Base-by-base conservation (phyloP, 805 yeast species). In the Ogataea polymorpha region DNA sequence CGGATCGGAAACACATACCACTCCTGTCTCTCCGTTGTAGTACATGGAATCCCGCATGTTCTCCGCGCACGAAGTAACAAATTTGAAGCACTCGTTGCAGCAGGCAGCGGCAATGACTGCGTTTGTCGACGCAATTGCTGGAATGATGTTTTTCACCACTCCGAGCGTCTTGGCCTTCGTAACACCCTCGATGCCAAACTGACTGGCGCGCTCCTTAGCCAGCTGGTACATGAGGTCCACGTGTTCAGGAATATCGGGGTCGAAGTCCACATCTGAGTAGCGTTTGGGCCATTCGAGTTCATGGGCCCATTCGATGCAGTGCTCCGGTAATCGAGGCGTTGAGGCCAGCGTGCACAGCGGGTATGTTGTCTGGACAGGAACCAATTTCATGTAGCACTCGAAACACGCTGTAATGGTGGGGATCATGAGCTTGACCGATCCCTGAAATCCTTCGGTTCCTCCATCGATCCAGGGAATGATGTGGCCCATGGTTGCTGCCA, bases 291-390 rank as follows among this genome's bases (percentile, higher is more conserved):
- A 87, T 50, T 78, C 81, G 3, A 86, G 67, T 23, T 80, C 82
- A 44, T 79, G 77, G 1, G 91, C 89, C 84, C 93, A 91, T 59
- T 90, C 96, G 8, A 91, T 81, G 54, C 97, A 89, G 62, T 91
- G 98, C 53, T 90, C 96, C 0, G 96, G 93, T 7, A 88, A 63
- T 45, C 98, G 66, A n/a, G 98, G 98, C 7, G 93, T 88, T 44
- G 89, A 85, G 2, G 96, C 95, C 37, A 93, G 82, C 0, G 98
- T 93, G 62, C 98, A 93, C 50, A 91, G 80, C 2, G 98, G 97
- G 52, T 80, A 86, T 0, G 88, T 81, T 8, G 69, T 67, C 46
- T 74, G 77, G 1, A 73, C 72, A 9, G 86, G 77, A 30, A 89
- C 67, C 60, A 95, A 74, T 44, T 82, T 85, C 39, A 86, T 67